These are phyloP conservation scores for Vigna mungo DNA, from an alignment of 306 rosid genomes.

Conservation along the genomic window DNA sequence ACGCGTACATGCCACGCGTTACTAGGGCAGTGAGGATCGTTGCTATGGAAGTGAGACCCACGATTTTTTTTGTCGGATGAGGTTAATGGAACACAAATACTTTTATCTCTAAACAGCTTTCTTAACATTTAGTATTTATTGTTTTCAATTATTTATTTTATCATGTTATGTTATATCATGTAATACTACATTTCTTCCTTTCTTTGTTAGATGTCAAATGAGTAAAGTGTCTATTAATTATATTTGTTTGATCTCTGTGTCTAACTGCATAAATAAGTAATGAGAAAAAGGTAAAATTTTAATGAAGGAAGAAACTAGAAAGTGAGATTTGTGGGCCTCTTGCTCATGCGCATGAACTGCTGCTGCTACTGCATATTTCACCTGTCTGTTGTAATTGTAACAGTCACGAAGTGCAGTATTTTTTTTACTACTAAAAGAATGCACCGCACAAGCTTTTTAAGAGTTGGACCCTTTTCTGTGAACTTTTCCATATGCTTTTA, in stretches of 20 bases:
- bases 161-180: background rate
- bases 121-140: background rate
- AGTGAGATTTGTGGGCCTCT: constrained; percentile 7
- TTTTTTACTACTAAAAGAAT: background rate
- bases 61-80: constrained; percentile 53
- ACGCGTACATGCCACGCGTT: constrained; percentile 42
- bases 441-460: background rate
- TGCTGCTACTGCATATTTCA: background rate
- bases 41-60: constrained; percentile 50
- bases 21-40: background rate
- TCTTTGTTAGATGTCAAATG: background rate
- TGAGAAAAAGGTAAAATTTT: background rate
- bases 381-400: background rate
- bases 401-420: background rate
- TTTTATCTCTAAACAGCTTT: too few relatives aligned
- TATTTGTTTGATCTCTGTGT: background rate
- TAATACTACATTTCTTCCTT: background rate
- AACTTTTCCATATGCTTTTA: background rate
- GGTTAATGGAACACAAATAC: constrained; percentile 2
- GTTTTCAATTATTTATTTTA: background rate
- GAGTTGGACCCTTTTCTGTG: background rate
- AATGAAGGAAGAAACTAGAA: background rate
- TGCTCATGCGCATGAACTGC: constrained; percentile 1
- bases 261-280: background rate
- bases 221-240: background rate